A percentile compares a stretch with the other conserved stretches of the same genome.
These are phyloP conservation scores for Dianthus caryophyllus DNA, from an alignment of 148 eudicot genomes.

Conservation along the genomic window DNA sequence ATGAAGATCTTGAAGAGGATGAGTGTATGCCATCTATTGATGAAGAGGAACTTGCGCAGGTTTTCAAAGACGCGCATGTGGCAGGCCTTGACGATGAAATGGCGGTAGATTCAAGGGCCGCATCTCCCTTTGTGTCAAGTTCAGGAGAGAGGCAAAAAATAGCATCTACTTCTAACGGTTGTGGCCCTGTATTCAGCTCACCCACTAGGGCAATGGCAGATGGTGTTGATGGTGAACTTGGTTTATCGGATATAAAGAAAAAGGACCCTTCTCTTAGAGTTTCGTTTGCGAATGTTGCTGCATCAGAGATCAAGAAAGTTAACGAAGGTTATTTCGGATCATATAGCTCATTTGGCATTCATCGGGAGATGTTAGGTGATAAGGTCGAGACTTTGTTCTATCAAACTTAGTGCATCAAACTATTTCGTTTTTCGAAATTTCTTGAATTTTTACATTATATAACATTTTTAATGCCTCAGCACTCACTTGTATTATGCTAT, in stretches of 20 bases:
- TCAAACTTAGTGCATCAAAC: neutral
- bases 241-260: conserved; percentile 19
- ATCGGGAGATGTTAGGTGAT: conserved; percentile 95
- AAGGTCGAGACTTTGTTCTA: conserved; percentile 44
- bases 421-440: neutral
- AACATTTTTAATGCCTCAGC: neutral
- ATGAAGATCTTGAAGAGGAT: conserved; percentile 57
- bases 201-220: conserved; percentile 23
- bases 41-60: conserved; percentile 34
- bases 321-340: conserved; percentile 80
- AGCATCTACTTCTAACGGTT: conserved; percentile 22
- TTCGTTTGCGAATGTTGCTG: conserved; percentile 39
- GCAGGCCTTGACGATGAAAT: conserved; percentile 37
- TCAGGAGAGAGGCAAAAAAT: conserved; percentile 31
- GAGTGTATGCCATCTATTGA: conserved; percentile 36
- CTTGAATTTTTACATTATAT: neutral
- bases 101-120: conserved; percentile 21
- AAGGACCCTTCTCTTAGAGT: conserved; percentile 18
- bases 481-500: conserved; percentile 10
- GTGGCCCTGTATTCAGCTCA: conserved; percentile 9
- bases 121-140: conserved; percentile 16
- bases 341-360: conserved; percentile 92
- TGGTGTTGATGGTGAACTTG: conserved; percentile 20
- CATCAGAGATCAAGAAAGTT: conserved; percentile 50
- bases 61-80: conserved; percentile 33